A percentile compares a stretch with the other conserved stretches of the same genome.
These are phyloP conservation scores for Cryptococcus maquisensis DNA, from an alignment of 1,284 basidiomycete species.

Conservation along the genomic window DNA sequence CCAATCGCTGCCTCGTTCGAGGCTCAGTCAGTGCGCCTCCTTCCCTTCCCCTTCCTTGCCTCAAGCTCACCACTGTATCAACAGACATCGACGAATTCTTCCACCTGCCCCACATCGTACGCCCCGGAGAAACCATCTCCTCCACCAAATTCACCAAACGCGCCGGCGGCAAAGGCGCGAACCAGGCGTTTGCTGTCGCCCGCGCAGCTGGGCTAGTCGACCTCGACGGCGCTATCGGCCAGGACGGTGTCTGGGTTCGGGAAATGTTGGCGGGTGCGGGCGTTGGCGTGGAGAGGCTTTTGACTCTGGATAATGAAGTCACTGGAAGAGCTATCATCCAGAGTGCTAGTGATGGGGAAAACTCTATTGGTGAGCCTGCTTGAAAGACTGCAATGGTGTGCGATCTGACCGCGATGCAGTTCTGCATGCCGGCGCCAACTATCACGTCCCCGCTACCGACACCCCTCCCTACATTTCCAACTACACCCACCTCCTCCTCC, in stretches of 20 bases:
- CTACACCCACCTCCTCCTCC: constrained; percentile 53
- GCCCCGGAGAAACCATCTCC: constrained; percentile 52
- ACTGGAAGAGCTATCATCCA: constrained; percentile 54
- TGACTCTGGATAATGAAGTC: constrained; percentile 32
- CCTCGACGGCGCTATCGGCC: constrained; percentile 45
- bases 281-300: constrained; percentile 37
- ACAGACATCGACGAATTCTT: constrained; percentile 51
- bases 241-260: constrained; percentile 46
- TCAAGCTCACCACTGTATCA: background rate
- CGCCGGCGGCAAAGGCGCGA: constrained; percentile 54
- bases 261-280: constrained; percentile 37
- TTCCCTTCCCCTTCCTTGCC: background rate
- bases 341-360: constrained; percentile 48
- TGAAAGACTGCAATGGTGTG: background rate
- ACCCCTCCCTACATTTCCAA: constrained; percentile 20
- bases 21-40: constrained; percentile 46
- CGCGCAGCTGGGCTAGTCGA: constrained; percentile 44
- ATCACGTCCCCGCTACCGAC: constrained; percentile 15
- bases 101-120: constrained; percentile 49
- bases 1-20: constrained; percentile 39
- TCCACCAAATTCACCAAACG: constrained; percentile 44
- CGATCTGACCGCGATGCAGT: constrained; percentile 26
- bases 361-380: constrained; percentile 48
- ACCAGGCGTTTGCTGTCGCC: constrained; percentile 50
- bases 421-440: constrained; percentile 48